Evolutionary conservation across 2,329 filamentous ascomycete species (phyloP).

Genomic region (Fusarium coffeatum): DNA sequence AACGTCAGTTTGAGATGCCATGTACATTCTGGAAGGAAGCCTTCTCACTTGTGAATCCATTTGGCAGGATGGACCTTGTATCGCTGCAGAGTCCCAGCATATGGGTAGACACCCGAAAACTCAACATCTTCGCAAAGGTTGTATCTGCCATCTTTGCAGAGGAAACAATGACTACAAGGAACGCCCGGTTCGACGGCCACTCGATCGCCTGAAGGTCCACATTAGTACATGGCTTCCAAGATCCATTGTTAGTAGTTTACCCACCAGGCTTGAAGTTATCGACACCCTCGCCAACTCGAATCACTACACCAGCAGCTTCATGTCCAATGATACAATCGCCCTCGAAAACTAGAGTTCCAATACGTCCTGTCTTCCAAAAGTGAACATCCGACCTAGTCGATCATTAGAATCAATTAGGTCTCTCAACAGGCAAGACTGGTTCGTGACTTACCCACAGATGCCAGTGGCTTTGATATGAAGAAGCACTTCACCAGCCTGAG

Average conservation of each 20-base stretch:
- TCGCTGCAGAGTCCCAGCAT: conserved; percentile 69
- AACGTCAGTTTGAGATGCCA: conserved; percentile 7
- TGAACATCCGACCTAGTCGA: conserved; percentile 70
- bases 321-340: conserved; percentile 74
- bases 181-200: conserved; percentile 76
- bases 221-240: conserved; percentile 3
- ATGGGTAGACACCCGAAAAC: conserved; percentile 71
- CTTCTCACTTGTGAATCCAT: conserved; percentile 63
- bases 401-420: conserved; percentile 1
- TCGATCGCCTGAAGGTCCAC: conserved; percentile 61
- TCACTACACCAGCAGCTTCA: conserved; percentile 70
- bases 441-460: conserved; percentile 66
- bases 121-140: conserved; percentile 72
- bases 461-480: conserved; percentile 72
- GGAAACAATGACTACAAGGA: conserved; percentile 69
- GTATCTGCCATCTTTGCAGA: conserved; percentile 69
- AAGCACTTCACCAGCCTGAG: conserved; percentile 65
- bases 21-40: neutral
- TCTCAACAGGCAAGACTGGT: neutral
- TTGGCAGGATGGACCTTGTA: conserved; percentile 71
- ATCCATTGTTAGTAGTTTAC: neutral
- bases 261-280: conserved; percentile 60
- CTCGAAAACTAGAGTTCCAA: conserved; percentile 71
- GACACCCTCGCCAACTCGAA: conserved; percentile 67
- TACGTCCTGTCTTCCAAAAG: conserved; percentile 73